Evolutionary conservation across 148 eudicot genomes (phyloP), one percentile per base, ranked within the genome.

Genomic region (Gaultheria prostrata): DNA sequence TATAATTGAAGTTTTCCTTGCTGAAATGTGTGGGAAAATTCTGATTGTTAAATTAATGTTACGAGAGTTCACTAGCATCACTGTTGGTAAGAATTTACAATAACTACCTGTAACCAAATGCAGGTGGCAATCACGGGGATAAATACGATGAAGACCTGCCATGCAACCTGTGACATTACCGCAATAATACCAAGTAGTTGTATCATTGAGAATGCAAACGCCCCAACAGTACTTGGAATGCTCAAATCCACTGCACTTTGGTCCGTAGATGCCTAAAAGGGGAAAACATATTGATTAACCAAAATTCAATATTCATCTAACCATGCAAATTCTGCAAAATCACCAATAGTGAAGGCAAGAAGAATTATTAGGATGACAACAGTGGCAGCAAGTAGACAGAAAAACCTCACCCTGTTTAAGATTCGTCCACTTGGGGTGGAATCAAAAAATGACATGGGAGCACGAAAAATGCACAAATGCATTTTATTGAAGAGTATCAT

Each of bases 391-490:
- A 83, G 10, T 3, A 82, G 50, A 70, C 28, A 12, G 76, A 12
- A 87, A 46, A 30, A 50, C 75, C 35, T 8, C 83, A 92, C 94
- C 87, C 94, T 87, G 39, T 88, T 92, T 50, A 92, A 84, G 85
- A 89, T 89, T 76, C 94, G 82, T 5, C 94, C 93, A 50, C 91
- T 90, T 70, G 94, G 94, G 57, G 94, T 92, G 67, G 93, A 79
- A 83, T 92, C 94, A 83, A 92, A 92, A 85, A 90, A 92, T 1
- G 94, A 92, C 92, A 92, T 92, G 4, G 93, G 93, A 80, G 94
- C 94, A 54, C 94, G 91, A 76, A 92, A 92, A 59, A 92, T 85
- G 82, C 89, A 85, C 2, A 32, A 69, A 86, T 90, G 91, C 93
- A 92, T 92, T 85, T 90, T 92, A 56, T 84, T 87, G 83, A 92